A percentile compares a stretch with the other conserved stretches of the same genome.
These are phyloP conservation scores for Discostella stelligera DNA, from an alignment of 352 stramenopile genomes.

Conservation along the genomic window DNA sequence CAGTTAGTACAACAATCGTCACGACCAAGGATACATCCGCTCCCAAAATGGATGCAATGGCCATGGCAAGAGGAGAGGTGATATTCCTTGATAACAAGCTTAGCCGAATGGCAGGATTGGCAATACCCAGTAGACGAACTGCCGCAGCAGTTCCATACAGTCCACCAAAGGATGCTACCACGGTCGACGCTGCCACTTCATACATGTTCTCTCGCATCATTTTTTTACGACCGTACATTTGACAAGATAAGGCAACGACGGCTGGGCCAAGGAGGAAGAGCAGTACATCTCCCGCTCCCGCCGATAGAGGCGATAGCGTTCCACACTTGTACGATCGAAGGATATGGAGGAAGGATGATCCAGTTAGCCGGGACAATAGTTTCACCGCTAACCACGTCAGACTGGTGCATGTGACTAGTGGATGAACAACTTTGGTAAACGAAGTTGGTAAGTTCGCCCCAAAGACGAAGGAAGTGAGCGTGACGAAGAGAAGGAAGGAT, in stretches of 20 bases:
- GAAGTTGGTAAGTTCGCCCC: slow-evolving; percentile 69
- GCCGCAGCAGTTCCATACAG: slow-evolving; percentile 66
- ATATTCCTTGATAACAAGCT: slow-evolving; percentile 78
- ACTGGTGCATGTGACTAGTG: slow-evolving; percentile 72
- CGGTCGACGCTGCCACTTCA: slow-evolving; percentile 53
- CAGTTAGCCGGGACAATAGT: slow-evolving; percentile 44
- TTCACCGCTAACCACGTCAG: slow-evolving; percentile 63
- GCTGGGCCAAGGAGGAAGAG: slow-evolving; percentile 80
- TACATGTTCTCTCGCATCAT: slow-evolving; percentile 53
- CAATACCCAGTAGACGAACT: slow-evolving; percentile 54
- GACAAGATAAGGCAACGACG: slow-evolving; percentile 80
- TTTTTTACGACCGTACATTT: slow-evolving; percentile 66
- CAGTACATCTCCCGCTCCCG: slow-evolving; percentile 79
- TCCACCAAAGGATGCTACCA: slow-evolving; percentile 59
- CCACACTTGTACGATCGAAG: slow-evolving; percentile 66
- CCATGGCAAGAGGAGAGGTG: slow-evolving; percentile 82
- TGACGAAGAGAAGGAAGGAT: slow-evolving; percentile 68
- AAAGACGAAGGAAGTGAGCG: slow-evolving; percentile 73
- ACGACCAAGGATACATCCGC: slow-evolving; percentile 77
- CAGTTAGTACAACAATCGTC: slow-evolving; percentile 82
- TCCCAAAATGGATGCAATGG: slow-evolving; percentile 77
- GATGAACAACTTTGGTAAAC: slow-evolving; percentile 76
- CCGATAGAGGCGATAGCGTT: slow-evolving; percentile 35
- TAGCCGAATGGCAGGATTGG: slow-evolving; percentile 59
- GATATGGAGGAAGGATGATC: slow-evolving; percentile 52